Conservation (phyloP, 2,329 filamentous ascomycete species). For the Fusarium heterosporum region DNA sequence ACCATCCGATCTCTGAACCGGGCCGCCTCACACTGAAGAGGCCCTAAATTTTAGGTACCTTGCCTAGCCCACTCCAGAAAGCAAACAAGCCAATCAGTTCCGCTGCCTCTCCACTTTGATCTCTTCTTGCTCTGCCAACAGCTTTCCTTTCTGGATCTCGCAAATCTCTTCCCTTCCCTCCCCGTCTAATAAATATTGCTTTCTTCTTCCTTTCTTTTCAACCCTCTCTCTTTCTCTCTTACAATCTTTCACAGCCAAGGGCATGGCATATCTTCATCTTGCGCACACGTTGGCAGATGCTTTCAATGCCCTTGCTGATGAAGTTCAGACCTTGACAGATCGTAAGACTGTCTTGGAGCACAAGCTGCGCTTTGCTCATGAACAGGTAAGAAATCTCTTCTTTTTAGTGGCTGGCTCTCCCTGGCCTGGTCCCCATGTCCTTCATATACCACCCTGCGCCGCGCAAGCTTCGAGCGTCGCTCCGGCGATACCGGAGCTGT, state of each 20-base stretch:
- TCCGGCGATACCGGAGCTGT: constrained; percentile 46
- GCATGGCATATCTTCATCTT: constrained; percentile 56
- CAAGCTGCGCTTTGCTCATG: constrained; percentile 74
- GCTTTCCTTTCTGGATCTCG: constrained; percentile 28
- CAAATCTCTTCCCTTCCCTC: constrained; percentile 40
- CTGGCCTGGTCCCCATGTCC: neutral
- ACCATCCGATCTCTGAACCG: constrained; percentile 2
- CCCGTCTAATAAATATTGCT: constrained; percentile 33
- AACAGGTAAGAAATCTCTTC: constrained; percentile 65
- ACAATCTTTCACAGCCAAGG: constrained; percentile 38
- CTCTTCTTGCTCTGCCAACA: constrained; percentile 34
- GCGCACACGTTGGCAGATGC: constrained; percentile 71
- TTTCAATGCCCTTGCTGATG: constrained; percentile 72
- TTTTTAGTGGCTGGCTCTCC: constrained; percentile 19
- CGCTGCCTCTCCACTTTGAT: constrained; percentile 26
- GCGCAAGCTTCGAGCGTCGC: constrained; percentile 25
- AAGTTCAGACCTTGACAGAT: constrained; percentile 72
- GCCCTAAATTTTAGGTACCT: constrained; percentile 21
- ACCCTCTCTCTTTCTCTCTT: constrained; percentile 16
- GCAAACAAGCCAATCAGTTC: constrained; percentile 16
- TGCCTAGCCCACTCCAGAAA: constrained; percentile 10
- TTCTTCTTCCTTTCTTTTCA: constrained; percentile 6
- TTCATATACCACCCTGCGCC: constrained; percentile 11
- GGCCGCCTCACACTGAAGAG: neutral
- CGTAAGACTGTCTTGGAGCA: constrained; percentile 74